Conservation (phyloP, 257 asterid genomes). For the Henckelia pumila region DNA sequence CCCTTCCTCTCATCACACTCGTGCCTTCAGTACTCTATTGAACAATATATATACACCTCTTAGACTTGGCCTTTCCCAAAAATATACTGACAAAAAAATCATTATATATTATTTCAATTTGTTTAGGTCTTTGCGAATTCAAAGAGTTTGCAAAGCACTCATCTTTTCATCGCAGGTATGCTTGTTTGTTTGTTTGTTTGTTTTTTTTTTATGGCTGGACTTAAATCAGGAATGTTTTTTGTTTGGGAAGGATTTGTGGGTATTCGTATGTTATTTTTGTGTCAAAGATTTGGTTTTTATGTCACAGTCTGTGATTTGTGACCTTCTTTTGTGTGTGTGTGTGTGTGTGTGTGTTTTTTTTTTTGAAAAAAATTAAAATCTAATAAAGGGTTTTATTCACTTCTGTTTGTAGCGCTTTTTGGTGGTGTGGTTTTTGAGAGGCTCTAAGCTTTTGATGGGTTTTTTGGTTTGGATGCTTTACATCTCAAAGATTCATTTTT, state of each 20-base stretch:
- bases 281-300: not conserved
- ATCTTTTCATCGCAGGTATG: slow-evolving; percentile 24
- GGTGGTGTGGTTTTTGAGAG: not conserved
- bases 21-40: slow-evolving; percentile 2
- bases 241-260: no score
- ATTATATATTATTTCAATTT: slow-evolving; percentile 8
- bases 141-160: not conserved
- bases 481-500: slow-evolving; percentile 24
- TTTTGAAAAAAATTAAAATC: no score
- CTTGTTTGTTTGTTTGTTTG: no score
- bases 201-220: slow-evolving; percentile 5
- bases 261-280: not conserved
- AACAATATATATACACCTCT: slow-evolving; percentile 38
- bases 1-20: slow-evolving; percentile 33
- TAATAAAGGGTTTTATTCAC: not conserved
- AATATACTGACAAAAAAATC: slow-evolving; percentile 14
- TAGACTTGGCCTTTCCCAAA: slow-evolving; percentile 21
- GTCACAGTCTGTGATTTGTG: not conserved
- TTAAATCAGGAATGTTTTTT: not conserved
- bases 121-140: slow-evolving; percentile 12
- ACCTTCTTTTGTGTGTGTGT: not conserved
- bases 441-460: not conserved
- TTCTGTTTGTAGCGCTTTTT: not conserved
- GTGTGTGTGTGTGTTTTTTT: no score
- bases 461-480: not conserved